Percentiles rank a stretch among this genome's conserved stretches.
Conservation (phyloP, 257 asterid genomes). For the Ajuga chamaepitys region DNA sequence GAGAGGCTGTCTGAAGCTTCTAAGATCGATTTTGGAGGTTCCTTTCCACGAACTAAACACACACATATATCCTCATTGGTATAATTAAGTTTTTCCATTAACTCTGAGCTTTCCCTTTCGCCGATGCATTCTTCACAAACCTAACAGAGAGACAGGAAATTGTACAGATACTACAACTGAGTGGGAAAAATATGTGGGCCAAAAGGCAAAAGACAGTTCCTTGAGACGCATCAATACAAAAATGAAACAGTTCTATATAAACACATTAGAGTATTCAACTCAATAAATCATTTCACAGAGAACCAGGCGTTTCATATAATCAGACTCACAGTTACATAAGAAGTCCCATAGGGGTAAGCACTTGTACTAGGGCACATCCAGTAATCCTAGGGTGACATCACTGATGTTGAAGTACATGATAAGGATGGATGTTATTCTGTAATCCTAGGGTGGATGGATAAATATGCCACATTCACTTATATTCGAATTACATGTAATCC, state of each 20-base stretch:
- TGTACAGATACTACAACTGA: slow-evolving; percentile 9
- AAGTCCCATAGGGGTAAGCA: neutral
- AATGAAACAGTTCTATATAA: neutral
- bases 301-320: neutral
- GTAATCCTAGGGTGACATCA: neutral
- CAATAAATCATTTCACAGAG: neutral
- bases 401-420: neutral
- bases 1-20: slow-evolving; percentile 64
- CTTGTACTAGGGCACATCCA: neutral
- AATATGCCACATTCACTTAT: neutral
- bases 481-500: neutral
- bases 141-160: slow-evolving; percentile 29
- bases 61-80: slow-evolving; percentile 84
- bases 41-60: slow-evolving; percentile 77
- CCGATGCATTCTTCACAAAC: slow-evolving; percentile 96
- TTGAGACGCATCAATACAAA: neutral
- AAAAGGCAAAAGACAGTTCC: slow-evolving; percentile 6
- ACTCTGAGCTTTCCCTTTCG: slow-evolving; percentile 81
- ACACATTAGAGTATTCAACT: neutral
- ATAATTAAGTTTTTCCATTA: slow-evolving; percentile 79
- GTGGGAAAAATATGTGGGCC: neutral
- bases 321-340: neutral
- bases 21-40: slow-evolving; percentile 88
- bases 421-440: slow-evolving; percentile 8
- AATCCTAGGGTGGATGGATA: neutral